Conservation (phyloP, 371 early-diverging fungal genomes). For the Mortierella sp. region DNA sequence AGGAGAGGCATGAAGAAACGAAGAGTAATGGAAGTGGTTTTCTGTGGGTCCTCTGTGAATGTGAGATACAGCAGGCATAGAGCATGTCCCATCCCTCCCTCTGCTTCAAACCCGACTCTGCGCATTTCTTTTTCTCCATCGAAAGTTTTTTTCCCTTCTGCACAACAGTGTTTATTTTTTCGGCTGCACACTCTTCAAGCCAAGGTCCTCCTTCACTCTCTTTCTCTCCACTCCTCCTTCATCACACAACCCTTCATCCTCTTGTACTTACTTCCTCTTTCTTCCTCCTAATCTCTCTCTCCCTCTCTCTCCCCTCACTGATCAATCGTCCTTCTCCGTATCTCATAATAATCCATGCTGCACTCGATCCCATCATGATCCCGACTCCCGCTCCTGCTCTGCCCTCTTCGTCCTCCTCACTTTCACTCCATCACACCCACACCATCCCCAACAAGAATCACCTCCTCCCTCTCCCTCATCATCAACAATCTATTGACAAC, state of each 20-base stretch:
- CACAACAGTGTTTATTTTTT: neutral
- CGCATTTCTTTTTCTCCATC: neutral
- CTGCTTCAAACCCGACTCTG: neutral
- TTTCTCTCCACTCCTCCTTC: neutral
- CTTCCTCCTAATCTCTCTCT: neutral
- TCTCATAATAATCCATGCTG: neutral
- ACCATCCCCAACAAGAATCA: neutral
- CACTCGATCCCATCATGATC: slow-evolving; percentile 19
- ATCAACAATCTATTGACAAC: neutral
- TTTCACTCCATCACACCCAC: neutral
- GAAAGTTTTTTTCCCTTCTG: neutral
- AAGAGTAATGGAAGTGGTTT: neutral
- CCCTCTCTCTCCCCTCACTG: neutral
- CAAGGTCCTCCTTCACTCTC: neutral
- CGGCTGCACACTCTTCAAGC: neutral
- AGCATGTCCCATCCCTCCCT: too few relatives aligned
- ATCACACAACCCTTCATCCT: neutral
- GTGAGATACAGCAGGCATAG: too few relatives aligned
- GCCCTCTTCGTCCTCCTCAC: neutral
- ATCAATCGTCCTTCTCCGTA: neutral
- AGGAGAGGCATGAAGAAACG: neutral
- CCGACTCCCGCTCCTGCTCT: slow-evolving; percentile 13
- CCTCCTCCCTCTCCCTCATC: neutral
- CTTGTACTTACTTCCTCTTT: neutral
- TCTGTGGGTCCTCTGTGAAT: too few relatives aligned